phyloP scores from a whole-genome alignment of 306 rosid species.

The Carpinus viminea region DNA sequence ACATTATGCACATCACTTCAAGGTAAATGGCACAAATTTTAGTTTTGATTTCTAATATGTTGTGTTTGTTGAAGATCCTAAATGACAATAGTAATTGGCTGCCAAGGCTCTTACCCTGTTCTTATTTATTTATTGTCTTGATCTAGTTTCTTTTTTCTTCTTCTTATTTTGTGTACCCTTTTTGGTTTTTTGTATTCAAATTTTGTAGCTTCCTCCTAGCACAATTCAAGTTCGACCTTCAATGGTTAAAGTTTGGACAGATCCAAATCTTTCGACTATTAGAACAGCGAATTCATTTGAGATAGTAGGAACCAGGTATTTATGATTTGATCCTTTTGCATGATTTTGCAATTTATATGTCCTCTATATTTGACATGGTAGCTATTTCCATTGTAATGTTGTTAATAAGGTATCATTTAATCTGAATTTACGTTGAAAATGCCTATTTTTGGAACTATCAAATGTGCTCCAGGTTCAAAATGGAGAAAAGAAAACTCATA shows the following conservation, averaged over 20 bases:
- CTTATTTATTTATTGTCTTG: neutral
- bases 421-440: neutral
- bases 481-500: neutral
- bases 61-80: neutral
- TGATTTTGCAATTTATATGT: neutral
- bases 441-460: neutral
- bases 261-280: slow-evolving; percentile 20
- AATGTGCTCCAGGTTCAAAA: neutral
- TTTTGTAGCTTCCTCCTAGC: slow-evolving; percentile 59
- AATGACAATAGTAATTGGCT: neutral
- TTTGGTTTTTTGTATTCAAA: neutral
- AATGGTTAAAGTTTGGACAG: slow-evolving; percentile 67
- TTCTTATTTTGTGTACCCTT: neutral
- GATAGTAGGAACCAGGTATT: slow-evolving; percentile 74
- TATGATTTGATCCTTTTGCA: neutral
- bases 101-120: neutral
- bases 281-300: slow-evolving; percentile 61
- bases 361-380: neutral
- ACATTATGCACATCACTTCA: neutral
- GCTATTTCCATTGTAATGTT: no score
- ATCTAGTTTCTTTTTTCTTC: neutral
- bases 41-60: neutral
- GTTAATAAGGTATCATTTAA: neutral
- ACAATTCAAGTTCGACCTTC: slow-evolving; percentile 69
- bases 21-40: neutral